A percentile compares a stretch with the other conserved stretches of the same genome.
phyloP scores from a whole-genome alignment of 2,329 filamentous ascomycete species.

The Apiospora marii region DNA sequence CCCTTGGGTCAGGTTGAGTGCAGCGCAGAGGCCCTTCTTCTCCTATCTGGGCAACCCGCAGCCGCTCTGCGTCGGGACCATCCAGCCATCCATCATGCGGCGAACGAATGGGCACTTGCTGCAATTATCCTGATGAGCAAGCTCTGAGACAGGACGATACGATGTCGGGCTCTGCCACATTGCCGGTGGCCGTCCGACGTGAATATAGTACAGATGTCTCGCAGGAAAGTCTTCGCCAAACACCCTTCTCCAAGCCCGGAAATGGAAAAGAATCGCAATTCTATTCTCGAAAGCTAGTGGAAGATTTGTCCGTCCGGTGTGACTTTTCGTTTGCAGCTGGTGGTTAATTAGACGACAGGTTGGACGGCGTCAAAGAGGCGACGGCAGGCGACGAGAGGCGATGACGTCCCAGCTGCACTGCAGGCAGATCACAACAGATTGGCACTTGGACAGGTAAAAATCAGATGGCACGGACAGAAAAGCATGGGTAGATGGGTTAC shows the following conservation, averaged over 20 bases:
- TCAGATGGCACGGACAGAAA: not conserved
- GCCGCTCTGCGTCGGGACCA: not conserved
- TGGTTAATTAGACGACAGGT: constrained; percentile 12
- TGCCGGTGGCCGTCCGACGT: not conserved
- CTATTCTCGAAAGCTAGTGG: not conserved
- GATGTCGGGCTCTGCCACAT: constrained; percentile 1
- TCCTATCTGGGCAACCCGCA: not conserved
- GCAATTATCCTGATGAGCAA: not conserved
- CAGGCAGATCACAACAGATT: not conserved
- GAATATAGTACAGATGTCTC: not conserved
- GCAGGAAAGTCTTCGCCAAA: not conserved
- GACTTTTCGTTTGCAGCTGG: not conserved
- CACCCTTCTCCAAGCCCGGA: not conserved
- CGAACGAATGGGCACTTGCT: not conserved
- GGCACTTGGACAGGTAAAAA: not conserved
- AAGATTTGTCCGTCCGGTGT: not conserved
- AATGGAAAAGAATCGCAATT: not conserved
- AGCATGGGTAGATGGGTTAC: not conserved
- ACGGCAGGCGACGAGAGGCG: no score
- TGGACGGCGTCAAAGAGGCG: not conserved
- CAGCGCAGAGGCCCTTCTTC: not conserved
- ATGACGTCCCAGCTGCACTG: not conserved
- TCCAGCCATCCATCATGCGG: not conserved
- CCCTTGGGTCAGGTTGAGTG: constrained; percentile 17
- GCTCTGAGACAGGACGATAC: constrained; percentile 11